Evolutionary conservation across 192 early-diverging fungal species (phyloP).

Genomic region (Pilaira anomala): DNA sequence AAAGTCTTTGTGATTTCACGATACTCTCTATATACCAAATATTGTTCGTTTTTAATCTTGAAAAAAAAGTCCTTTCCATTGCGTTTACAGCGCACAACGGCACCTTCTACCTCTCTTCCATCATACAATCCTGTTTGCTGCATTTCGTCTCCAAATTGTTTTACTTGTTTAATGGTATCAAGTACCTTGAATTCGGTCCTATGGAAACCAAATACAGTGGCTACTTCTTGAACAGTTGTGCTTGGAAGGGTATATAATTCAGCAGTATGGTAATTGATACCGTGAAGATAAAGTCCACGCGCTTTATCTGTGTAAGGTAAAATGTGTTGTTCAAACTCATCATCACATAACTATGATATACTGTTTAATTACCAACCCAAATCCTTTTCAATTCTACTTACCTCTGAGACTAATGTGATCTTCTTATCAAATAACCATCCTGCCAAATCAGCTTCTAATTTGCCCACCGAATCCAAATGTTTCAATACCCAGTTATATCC

Average conservation of each 20-base stretch:
- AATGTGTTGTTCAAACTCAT: slow-evolving; percentile 94
- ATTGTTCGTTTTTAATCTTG: slow-evolving; percentile 96
- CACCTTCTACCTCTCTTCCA: slow-evolving; percentile 81
- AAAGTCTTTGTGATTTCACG: slow-evolving; percentile 83
- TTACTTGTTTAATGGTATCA: slow-evolving; percentile 60
- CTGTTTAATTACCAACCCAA: slow-evolving; percentile 6
- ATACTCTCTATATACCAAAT: slow-evolving; percentile 95
- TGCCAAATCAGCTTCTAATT: slow-evolving; percentile 64
- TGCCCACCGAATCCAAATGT: slow-evolving; percentile 58
- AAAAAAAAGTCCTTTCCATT: slow-evolving; percentile 62
- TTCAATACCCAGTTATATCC: slow-evolving; percentile 69
- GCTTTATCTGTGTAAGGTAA: slow-evolving; percentile 75
- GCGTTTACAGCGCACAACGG: slow-evolving; percentile 78
- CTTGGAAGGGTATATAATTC: slow-evolving; percentile 72
- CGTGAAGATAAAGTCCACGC: slow-evolving; percentile 88
- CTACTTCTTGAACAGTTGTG: slow-evolving; percentile 56
- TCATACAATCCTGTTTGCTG: slow-evolving; percentile 61
- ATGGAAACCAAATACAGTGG: slow-evolving; percentile 72
- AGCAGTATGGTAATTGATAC: slow-evolving; percentile 78
- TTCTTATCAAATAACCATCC: slow-evolving; percentile 68
- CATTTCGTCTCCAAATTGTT: slow-evolving; percentile 64
- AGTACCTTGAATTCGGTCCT: slow-evolving; percentile 51
- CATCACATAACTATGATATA: slow-evolving; percentile 76
- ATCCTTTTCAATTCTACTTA: slow-evolving; percentile 25
- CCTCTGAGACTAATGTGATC: slow-evolving; percentile 82